Evolutionary conservation across 352 stramenopile genomes (phyloP).

Genomic region (Globisporangium iwayamae): DNA sequence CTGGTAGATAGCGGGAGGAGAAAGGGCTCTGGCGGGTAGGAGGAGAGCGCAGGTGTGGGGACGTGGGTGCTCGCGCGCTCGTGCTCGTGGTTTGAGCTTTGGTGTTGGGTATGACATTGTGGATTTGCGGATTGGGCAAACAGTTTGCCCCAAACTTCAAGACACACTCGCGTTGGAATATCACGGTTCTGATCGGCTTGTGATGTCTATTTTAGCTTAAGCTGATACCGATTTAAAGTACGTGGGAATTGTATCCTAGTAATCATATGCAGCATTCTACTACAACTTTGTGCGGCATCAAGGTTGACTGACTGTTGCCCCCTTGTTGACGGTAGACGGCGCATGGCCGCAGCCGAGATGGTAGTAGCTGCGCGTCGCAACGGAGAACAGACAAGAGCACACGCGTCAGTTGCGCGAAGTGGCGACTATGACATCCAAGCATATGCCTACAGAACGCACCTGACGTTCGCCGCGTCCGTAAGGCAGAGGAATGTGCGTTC

Average conservation of each 20-base stretch:
- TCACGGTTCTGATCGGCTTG: too few species aligned
- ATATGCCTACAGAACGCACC: constrained; percentile 20
- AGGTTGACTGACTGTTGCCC: background rate
- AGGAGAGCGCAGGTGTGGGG: background rate
- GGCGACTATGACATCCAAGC: background rate
- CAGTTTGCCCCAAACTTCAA: constrained; percentile 4
- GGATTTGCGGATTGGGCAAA: background rate
- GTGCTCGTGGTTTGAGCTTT: constrained; percentile 4
- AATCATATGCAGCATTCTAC: background rate
- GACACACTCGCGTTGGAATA: background rate
- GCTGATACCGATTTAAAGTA: background rate
- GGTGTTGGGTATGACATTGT: constrained; percentile 4
- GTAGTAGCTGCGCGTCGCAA: constrained; percentile 39
- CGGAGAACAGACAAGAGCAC: background rate
- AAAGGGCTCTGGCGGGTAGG: too few species aligned
- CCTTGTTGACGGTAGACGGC: constrained; percentile 9
- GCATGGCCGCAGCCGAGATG: constrained; percentile 14
- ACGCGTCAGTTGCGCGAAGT: background rate
- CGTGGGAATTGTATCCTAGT: background rate
- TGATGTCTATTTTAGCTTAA: background rate
- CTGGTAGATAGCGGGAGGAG: background rate
- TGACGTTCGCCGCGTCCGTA: constrained; percentile 45
- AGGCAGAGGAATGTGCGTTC: constrained; percentile 43
- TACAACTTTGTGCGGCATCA: too few species aligned
- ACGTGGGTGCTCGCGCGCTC: background rate